A percentile compares a stretch with the other conserved stretches of the same genome.
Evolutionary conservation across 768 basidiomycete genomes (phyloP).

Genomic region (Tricholoma furcatifolium): DNA sequence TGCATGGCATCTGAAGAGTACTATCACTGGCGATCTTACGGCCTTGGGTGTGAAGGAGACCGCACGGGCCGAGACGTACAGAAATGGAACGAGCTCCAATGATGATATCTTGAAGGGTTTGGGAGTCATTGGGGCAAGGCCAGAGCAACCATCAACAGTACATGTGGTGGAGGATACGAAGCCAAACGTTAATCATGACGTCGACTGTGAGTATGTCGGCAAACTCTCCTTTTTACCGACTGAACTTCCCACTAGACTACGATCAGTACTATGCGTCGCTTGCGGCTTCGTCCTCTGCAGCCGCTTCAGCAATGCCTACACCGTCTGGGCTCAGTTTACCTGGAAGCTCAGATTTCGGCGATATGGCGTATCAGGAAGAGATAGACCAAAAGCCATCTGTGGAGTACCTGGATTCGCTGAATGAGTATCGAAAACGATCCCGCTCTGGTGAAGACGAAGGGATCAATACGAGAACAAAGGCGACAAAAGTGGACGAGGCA

Average conservation of each 20-base stretch:
- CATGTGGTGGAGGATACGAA: conserved; percentile 24
- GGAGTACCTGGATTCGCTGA: conserved; percentile 66
- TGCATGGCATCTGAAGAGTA: conserved; percentile 94
- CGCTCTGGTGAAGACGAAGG: conserved; percentile 63
- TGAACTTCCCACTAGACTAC: conserved; percentile 47
- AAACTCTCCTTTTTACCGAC: too few species aligned
- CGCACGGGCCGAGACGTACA: conserved; percentile 44
- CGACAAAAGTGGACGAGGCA: conserved; percentile 39
- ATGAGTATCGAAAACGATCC: conserved; percentile 73
- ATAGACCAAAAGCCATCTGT: conserved; percentile 68
- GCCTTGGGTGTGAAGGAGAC: conserved; percentile 78
- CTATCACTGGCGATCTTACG: conserved; percentile 90
- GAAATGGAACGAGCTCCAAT: conserved; percentile 43
- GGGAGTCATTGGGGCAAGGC: conserved; percentile 48
- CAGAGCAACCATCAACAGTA: conserved; percentile 20
- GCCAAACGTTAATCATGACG: conserved; percentile 46
- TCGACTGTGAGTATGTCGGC: conserved; percentile 54
- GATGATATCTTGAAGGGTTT: conserved; percentile 75
- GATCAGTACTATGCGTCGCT: conserved; percentile 83
- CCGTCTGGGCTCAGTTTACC: conserved; percentile 52
- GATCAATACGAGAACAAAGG: conserved; percentile 31
- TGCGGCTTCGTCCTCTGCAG: conserved; percentile 54
- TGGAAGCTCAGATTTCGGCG: conserved; percentile 48
- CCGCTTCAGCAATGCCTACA: conserved; percentile 59
- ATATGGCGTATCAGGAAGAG: conserved; percentile 57